Percentiles rank a stretch among this genome's conserved stretches.
Conservation (phyloP, 2,329 filamentous ascomycete genomes). For the Ploettnerulaceae sp. region DNA sequence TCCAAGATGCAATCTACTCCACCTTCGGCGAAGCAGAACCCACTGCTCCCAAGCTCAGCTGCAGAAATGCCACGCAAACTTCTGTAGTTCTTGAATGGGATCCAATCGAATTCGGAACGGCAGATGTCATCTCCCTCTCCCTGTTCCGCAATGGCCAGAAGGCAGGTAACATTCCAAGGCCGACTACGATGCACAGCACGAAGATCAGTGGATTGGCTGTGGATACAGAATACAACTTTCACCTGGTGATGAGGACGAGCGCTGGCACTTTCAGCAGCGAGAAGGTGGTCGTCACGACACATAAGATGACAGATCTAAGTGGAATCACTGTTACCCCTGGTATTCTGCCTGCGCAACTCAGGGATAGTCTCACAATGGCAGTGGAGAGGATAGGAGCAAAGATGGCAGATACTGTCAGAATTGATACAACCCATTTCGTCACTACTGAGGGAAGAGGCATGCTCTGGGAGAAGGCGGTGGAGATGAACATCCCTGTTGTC, state of each 20-base stretch:
- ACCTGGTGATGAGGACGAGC: constrained; percentile 83
- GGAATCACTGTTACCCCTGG: constrained; percentile 94
- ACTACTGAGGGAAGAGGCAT: constrained; percentile 88
- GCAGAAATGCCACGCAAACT: constrained; percentile 97
- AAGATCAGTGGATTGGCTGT: constrained; percentile 97
- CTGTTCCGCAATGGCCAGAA: constrained; percentile 96
- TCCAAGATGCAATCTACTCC: constrained; percentile 85
- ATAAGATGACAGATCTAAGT: constrained; percentile 97
- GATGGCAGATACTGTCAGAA: constrained; percentile 82
- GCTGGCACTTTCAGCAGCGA: constrained; percentile 84
- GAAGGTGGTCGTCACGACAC: constrained; percentile 79
- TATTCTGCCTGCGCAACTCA: constrained; percentile 67
- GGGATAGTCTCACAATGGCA: constrained; percentile 68
- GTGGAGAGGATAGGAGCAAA: constrained; percentile 89
- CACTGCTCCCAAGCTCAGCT: constrained; percentile 71
- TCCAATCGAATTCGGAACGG: constrained; percentile 85
- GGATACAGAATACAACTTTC: constrained; percentile 93
- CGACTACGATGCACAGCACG: constrained; percentile 82
- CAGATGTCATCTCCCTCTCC: constrained; percentile 81
- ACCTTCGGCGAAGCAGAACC: constrained; percentile 82
- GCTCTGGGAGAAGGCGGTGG: constrained; percentile 92
- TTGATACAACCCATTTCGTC: constrained; percentile 98
- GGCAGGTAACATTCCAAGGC: constrained; percentile 88
- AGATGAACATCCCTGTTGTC: constrained; percentile 97
- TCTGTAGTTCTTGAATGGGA: constrained; percentile 98